Evolutionary conservation across 2,329 filamentous ascomycete genomes (phyloP), one percentile per base, ranked within the genome.

Genomic region (Fusarium acutatum): DNA sequence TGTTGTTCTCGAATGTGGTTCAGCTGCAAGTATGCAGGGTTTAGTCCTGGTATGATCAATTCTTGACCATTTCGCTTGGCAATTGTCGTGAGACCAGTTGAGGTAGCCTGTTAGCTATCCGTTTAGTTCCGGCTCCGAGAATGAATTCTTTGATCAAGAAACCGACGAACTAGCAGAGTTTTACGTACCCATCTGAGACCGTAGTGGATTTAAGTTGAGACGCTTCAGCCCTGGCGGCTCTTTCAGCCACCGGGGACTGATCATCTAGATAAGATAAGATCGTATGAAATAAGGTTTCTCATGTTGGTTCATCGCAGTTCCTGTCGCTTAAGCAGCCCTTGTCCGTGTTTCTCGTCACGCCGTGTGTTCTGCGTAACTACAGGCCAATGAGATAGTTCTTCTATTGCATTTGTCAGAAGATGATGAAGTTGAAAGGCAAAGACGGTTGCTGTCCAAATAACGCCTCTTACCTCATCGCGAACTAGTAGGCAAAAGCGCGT

Each of bases 261-360:
- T 69, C 28, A 64, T 64, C 57, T n/a, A 52, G 66, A 69, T 69
- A 46, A 69, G 64, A 69, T 69, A 64, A 69, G 64, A 69, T 69
- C 49, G 7, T 18, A 17, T n/a, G 15, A 26, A 28, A 52, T 22
- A 34, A 35, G 22, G 12, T 44, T 64, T 28, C 18, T 47, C 6
- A 40, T 57, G 49, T 57, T 56, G 37, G 47, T 58, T 35, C 14
- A 22, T 24, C 12, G 30, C 5, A 22, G 10, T 12, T 24, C 24
- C 1, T 44, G n/a, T 43, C 20, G 17, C 26, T 44, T 44, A 10
- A 49, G 20, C 26, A 38, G 35, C 24, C 30, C 52, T 22, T 62
- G 52, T 46, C 10, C 20, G n/a, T 18, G 8, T 18, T 44, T 10
- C n/a, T 24, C 24, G n/a, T 35, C 22, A 12, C 35, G 11, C 6